Evolutionary conservation across 208 protist species (phyloP), one percentile per base, ranked within the genome.

Genomic region (Trypanosoma boissoni): DNA sequence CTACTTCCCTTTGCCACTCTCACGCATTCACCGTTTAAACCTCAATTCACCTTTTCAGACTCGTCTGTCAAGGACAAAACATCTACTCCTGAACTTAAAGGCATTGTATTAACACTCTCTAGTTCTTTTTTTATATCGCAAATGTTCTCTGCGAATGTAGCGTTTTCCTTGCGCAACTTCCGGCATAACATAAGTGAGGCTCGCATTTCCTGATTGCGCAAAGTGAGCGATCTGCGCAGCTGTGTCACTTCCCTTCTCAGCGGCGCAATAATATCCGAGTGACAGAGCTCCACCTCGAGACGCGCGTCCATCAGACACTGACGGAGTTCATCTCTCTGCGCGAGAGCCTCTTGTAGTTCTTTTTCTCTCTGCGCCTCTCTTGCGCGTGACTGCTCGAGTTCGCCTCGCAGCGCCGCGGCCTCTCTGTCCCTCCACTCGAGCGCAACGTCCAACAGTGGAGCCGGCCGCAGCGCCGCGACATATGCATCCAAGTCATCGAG

Each of bases 201-300:
- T 24, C 50, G 26, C 29, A 60, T 23, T 52, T 60, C 55, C 5
- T 48, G 36, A 42, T 60, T 51, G n/a, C 44, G 21, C 55, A 60
- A 48, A 41, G 23, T 34, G 4, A 60, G 37, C 34, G 41, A 39
- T 23, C 34, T 21, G 0, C 55, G 55, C 23, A 60, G 55, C 44
- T 28, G 41, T 10, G 55, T 52, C 23, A 51, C 29, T n/a, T 60
- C 55, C 37, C 41, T 14, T 44, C 37, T 28, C 4, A 60, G 55
- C 14, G 55, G 55, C 0, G 29, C 23, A 49, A 60, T 39, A 36
- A 60, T 60, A 12, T 48, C 41, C 5, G 6, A 49, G 26, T 60
- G 37, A n/a, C 55, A 60, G 12, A 60, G 16, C 44, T 60, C 36
- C 9, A 48, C 27, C 36, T 60, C 55, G 24, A 49, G 26, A 31